Percentiles rank a stretch among this genome's conserved stretches.
Evolutionary conservation across 352 stramenopile species (phyloP).

Genomic region (Globisporangium viniferum): DNA sequence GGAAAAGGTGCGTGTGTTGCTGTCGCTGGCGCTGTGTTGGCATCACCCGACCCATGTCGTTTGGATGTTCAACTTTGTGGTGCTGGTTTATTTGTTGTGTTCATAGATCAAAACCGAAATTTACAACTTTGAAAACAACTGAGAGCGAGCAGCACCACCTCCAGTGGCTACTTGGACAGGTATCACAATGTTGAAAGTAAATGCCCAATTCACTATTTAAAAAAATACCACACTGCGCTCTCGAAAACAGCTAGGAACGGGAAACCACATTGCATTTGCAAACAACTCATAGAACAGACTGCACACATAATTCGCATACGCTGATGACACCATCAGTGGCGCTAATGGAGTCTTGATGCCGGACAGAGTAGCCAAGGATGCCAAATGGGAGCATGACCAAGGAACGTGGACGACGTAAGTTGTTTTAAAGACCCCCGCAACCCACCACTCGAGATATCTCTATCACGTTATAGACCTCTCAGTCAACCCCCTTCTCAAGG

Average conservation of each 20-base stretch:
- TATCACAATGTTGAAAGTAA: background rate
- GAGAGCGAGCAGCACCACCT: background rate
- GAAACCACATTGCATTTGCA: background rate
- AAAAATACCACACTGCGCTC: background rate
- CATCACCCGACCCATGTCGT: too few relatives aligned
- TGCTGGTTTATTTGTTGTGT: background rate
- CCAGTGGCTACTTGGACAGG: background rate
- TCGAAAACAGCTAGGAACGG: background rate
- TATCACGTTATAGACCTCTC: too few relatives aligned
- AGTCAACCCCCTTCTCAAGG: too few relatives aligned
- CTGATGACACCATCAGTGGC: too few relatives aligned
- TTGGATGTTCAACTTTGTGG: background rate
- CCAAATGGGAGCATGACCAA: too few relatives aligned
- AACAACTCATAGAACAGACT: background rate
- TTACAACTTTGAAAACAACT: conserved; percentile 8
- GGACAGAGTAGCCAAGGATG: too few relatives aligned
- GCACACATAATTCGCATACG: too few relatives aligned
- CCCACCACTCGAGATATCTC: too few relatives aligned
- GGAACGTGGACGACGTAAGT: too few relatives aligned
- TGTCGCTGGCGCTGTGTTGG: background rate
- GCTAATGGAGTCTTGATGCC: too few relatives aligned
- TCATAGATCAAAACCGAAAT: conserved; percentile 7
- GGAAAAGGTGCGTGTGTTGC: conserved; percentile 31
- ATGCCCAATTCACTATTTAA: background rate
- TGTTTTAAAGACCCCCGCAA: too few relatives aligned